Evolutionary conservation across 306 rosid genomes (phyloP).

Genomic region (Lathyrus aphaca): DNA sequence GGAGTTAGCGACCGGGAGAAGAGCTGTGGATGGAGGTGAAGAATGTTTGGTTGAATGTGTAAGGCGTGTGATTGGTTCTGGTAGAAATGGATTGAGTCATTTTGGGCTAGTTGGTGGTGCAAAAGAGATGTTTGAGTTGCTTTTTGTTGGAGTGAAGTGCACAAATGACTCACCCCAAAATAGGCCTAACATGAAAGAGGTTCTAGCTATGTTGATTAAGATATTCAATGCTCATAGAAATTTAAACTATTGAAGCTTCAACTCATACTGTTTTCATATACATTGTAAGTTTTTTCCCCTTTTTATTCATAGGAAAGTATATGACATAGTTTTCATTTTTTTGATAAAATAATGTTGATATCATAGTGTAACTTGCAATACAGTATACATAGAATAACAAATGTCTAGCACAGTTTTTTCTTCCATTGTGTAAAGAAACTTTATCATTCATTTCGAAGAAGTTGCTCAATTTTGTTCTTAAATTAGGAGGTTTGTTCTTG

Average conservation of each 20-base stretch:
- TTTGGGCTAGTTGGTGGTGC: slow-evolving; percentile 61
- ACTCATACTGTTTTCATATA: background rate
- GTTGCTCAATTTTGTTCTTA: slow-evolving; percentile 40
- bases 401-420: slow-evolving; percentile 37
- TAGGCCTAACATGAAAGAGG: slow-evolving; percentile 96
- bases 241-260: slow-evolving; percentile 33
- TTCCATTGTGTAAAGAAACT: slow-evolving; percentile 46
- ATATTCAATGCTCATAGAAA: slow-evolving; percentile 44
- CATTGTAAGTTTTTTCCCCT: background rate
- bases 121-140: slow-evolving; percentile 76
- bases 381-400: slow-evolving; percentile 33
- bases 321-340: background rate
- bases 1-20: slow-evolving; percentile 87
- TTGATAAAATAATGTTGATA: slow-evolving; percentile 24
- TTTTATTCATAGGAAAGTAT: slow-evolving; percentile 11
- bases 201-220: slow-evolving; percentile 62
- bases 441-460: slow-evolving; percentile 47
- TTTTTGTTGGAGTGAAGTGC: slow-evolving; percentile 77
- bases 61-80: slow-evolving; percentile 56
- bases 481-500: slow-evolving; percentile 2
- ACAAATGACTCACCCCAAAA: slow-evolving; percentile 71
- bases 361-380: slow-evolving; percentile 33
- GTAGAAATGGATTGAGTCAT: slow-evolving; percentile 55
- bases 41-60: slow-evolving; percentile 91
- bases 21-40: slow-evolving; percentile 89